Evolutionary conservation across 2,329 filamentous ascomycete genomes (phyloP), one percentile per base, ranked within the genome.

Genomic region (Fusarium bulbicola): DNA sequence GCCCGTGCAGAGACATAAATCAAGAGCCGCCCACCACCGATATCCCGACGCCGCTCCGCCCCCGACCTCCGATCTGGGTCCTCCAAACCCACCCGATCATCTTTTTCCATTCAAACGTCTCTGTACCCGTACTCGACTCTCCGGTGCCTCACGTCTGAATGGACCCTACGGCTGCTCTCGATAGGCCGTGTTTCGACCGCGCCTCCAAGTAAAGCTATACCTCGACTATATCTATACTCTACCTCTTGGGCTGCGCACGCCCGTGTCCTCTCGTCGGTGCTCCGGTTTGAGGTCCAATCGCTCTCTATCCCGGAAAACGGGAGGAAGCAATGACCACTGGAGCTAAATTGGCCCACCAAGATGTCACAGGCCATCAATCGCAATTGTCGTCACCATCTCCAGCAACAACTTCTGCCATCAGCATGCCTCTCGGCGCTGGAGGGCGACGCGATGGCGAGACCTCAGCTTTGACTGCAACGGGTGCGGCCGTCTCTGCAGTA

Each of bases 271-370:
- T 53, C n/a, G 50, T 66, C 49, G 42, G 39, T 53, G 59, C 52
- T 60, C 58, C 36, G 54, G 65, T 70, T 58, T 67, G 72, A 67
- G 72, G 59, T 40, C 42, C 72, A 78, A 74, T 77, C 70, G 70
- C 73, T 72, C 70, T 53, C 56, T 69, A 43, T 58, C 68, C 68
- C 49, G 63, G 66, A 76, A 66, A 70, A 58, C 57, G 66, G 75
- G 72, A 66, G 73, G 59, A 74, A 80, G 81, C 80, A 78, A 83
- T 83, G 81, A 81, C 80, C 72, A 77, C 76, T 73, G 80, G 81
- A 78, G 78, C 78, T 74, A 80, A 73, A 68, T 73, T 78, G 77
- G 78, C 73, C 78, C 79, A 81, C 75, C 81, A 83, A 82, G 76
- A 83, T 83, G 81, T 82, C 72, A 77, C 77, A 78, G 78, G 75